Conservation (phyloP, 1,139 yeast genomes). For the Wickerhamomyces sp. region DNA sequence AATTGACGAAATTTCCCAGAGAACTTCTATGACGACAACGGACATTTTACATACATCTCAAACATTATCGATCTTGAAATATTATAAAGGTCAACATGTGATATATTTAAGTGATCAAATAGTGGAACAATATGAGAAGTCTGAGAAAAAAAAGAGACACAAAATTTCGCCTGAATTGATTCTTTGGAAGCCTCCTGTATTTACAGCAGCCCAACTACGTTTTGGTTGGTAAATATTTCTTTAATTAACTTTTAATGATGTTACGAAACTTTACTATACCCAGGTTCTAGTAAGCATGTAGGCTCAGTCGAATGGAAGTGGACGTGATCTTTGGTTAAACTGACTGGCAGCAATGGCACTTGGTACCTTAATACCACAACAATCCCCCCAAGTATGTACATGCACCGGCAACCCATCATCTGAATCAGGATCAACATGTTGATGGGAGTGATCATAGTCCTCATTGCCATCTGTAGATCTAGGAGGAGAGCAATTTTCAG, state of each 20-base stretch:
- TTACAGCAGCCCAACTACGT: constrained; percentile 91
- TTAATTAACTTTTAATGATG: constrained; percentile 4
- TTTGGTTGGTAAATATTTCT: constrained; percentile 72
- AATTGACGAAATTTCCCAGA: constrained; percentile 83
- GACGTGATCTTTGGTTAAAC: constrained; percentile 38
- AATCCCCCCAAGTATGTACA: constrained; percentile 85
- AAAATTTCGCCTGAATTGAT: constrained; percentile 68
- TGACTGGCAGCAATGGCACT: constrained; percentile 91
- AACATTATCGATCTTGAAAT: constrained; percentile 82
- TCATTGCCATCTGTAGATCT: constrained; percentile 26
- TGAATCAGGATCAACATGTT: constrained; percentile 28
- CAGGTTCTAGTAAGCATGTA: not conserved
- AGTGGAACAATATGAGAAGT: constrained; percentile 67
- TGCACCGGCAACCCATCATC: constrained; percentile 24
- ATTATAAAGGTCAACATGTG: constrained; percentile 94
- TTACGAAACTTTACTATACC: constrained; percentile 4
- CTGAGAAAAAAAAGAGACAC: constrained; percentile 71
- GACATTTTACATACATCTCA: constrained; percentile 92
- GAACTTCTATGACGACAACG: constrained; percentile 93
- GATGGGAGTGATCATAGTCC: constrained; percentile 30
- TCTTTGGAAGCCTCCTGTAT: constrained; percentile 93
- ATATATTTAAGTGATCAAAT: constrained; percentile 86
- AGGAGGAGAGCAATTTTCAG: constrained; percentile 54
- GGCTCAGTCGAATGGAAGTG: constrained; percentile 70
- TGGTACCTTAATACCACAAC: constrained; percentile 96